Percentiles rank a stretch among this genome's conserved stretches.
phyloP scores from a whole-genome alignment of 768 basidiomycete genomes.

The Serendipita sp. region DNA sequence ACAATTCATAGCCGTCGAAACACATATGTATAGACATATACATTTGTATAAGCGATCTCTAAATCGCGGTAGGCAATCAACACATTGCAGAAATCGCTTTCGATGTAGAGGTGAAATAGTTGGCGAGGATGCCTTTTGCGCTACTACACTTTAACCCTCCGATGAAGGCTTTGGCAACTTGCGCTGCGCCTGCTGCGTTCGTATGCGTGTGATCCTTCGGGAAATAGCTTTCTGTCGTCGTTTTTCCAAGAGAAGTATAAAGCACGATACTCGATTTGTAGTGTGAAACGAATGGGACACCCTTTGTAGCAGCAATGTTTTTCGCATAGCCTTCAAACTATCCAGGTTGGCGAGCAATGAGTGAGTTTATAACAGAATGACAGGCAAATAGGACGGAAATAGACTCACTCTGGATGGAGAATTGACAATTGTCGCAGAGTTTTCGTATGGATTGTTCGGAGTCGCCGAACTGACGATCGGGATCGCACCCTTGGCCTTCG shows the following conservation, averaged over 20 bases:
- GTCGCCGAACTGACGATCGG: constrained; percentile 34
- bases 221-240: constrained; percentile 24
- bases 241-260: constrained; percentile 25
- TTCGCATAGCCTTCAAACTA: constrained; percentile 28
- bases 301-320: constrained; percentile 23
- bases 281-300: constrained; percentile 30
- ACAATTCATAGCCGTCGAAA: too few relatives aligned
- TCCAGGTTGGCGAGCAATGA: background rate
- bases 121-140: background rate
- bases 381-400: too few relatives aligned
- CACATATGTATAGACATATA: too few relatives aligned
- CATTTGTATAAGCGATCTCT: too few relatives aligned
- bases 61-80: background rate
- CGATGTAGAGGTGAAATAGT: background rate
- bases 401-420: constrained; percentile 22
- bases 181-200: constrained; percentile 26
- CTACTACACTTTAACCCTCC: constrained; percentile 19
- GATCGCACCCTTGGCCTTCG: constrained; percentile 30
- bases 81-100: background rate
- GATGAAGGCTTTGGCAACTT: constrained; percentile 33
- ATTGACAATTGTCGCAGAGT: constrained; percentile 15
- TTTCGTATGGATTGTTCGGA: constrained; percentile 28
- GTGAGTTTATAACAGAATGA: too few relatives aligned
- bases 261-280: constrained; percentile 29
- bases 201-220: constrained; percentile 35